phyloP scores from a whole-genome alignment of 2,329 filamentous ascomycete genomes.

The Ophiostoma fasciatum region DNA sequence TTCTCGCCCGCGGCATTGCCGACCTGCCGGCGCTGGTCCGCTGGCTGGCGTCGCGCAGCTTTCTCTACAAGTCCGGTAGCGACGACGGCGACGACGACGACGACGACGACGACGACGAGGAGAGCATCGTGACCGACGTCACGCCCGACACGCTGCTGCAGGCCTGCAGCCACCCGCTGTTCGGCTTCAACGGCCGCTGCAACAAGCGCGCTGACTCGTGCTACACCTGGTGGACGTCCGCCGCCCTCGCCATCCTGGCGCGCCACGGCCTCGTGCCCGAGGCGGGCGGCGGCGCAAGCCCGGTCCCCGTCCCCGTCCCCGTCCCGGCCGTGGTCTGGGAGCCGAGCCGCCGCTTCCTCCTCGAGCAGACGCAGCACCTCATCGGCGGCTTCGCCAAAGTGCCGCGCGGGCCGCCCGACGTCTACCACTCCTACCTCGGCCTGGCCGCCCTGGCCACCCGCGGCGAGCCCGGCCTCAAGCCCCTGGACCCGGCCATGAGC shows the following conservation, averaged over 20 bases:
- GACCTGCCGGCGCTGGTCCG: constrained; percentile 22
- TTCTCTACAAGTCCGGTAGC: constrained; percentile 36
- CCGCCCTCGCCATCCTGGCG: constrained; percentile 33
- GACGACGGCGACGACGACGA: constrained; percentile 31
- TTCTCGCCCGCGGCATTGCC: constrained; percentile 25
- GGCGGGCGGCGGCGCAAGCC: constrained; percentile 37
- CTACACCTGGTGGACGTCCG: constrained; percentile 85
- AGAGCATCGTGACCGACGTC: constrained; percentile 14
- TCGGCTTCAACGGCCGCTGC: constrained; percentile 77
- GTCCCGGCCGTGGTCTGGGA: constrained; percentile 42
- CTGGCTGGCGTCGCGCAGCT: constrained; percentile 46
- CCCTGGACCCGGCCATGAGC: constrained; percentile 62
- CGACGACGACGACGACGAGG: constrained; percentile 21
- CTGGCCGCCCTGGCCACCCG: constrained; percentile 65
- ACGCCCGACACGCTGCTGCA: neutral
- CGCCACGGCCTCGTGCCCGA: constrained; percentile 17
- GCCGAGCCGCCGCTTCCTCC: constrained; percentile 60
- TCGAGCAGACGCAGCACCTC: constrained; percentile 73
- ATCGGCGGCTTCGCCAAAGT: constrained; percentile 73
- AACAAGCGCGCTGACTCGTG: constrained; percentile 94
- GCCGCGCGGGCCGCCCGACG: constrained; percentile 52
- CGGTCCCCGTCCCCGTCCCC: constrained; percentile 27
- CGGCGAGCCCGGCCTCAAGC: constrained; percentile 52
- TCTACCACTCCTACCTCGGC: constrained; percentile 83
- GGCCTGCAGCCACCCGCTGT: constrained; percentile 14